phyloP scores from a whole-genome alignment of 2,329 filamentous ascomycete genomes.

The Talaromyces atroroseus region DNA sequence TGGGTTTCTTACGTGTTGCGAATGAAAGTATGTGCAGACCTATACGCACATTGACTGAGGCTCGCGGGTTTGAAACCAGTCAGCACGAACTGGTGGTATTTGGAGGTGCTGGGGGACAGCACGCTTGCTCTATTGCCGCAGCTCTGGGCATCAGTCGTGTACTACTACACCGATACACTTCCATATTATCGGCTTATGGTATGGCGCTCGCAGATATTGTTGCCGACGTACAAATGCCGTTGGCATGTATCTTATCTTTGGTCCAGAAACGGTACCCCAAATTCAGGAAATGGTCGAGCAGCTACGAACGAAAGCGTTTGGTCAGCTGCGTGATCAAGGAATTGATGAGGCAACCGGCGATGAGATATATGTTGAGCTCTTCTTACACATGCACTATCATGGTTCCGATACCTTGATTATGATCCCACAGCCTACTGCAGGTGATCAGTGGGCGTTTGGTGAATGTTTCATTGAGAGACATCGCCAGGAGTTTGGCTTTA shows the following conservation, averaged over 20 bases:
- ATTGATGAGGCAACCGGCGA: slow-evolving; percentile 62
- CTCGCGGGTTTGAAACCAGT: not conserved
- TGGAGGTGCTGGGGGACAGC: slow-evolving; percentile 58
- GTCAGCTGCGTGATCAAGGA: slow-evolving; percentile 63
- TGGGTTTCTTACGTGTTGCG: slow-evolving; percentile 70
- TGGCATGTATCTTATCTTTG: not conserved
- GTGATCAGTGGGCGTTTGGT: slow-evolving; percentile 73
- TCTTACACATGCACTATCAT: not conserved
- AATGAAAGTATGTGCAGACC: slow-evolving; percentile 88
- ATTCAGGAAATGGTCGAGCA: slow-evolving; percentile 54
- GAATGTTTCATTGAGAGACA: slow-evolving; percentile 73
- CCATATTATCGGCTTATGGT: slow-evolving; percentile 28
- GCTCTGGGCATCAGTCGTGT: slow-evolving; percentile 81
- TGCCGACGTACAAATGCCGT: not conserved
- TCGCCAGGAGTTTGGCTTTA: slow-evolving; percentile 89
- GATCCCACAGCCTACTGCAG: slow-evolving; percentile 26
- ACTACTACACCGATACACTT: slow-evolving; percentile 82
- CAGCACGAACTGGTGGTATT: not conserved
- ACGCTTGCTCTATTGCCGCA: slow-evolving; percentile 84
- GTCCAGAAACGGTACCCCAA: slow-evolving; percentile 65
- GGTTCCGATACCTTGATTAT: not conserved
- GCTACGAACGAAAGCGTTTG: slow-evolving; percentile 43
- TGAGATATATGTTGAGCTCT: slow-evolving; percentile 36
- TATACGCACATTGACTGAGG: slow-evolving; percentile 68
- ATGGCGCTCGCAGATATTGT: not conserved